A percentile compares a stretch with the other conserved stretches of the same genome.
phyloP scores from a whole-genome alignment of 495 filamentous ascomycete species.

The Evansstolkia leycettana region DNA sequence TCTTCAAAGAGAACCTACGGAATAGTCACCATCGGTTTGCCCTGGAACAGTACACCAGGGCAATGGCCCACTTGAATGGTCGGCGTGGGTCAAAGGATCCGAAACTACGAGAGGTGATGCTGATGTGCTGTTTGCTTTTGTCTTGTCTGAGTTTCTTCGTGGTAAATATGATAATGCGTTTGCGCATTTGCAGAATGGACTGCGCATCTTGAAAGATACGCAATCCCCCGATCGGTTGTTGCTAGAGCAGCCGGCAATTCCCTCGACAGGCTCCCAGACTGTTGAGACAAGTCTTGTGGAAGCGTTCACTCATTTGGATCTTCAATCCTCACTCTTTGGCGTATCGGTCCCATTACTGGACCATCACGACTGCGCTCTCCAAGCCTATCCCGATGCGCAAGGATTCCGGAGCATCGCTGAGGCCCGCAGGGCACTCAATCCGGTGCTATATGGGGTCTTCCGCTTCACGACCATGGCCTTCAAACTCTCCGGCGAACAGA shows the following conservation, averaged over 20 bases:
- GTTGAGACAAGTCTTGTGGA: slow-evolving; percentile 1
- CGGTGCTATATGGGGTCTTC: not conserved
- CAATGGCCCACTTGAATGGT: slow-evolving; percentile 5
- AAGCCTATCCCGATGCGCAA: no score
- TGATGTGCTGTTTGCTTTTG: slow-evolving; percentile 14
- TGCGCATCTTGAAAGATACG: slow-evolving; percentile 5
- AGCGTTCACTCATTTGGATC: not conserved
- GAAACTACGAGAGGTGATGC: slow-evolving; percentile 7
- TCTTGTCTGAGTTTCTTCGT: slow-evolving; percentile 9
- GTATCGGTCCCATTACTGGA: not conserved
- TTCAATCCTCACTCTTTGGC: slow-evolving; percentile 2
- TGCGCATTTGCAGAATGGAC: slow-evolving; percentile 7
- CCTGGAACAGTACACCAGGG: slow-evolving; percentile 8
- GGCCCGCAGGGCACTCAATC: not conserved
- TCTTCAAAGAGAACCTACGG: slow-evolving; percentile 5
- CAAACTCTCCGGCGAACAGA: not conserved
- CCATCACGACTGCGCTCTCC: not conserved
- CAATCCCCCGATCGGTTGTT: not conserved
- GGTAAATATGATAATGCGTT: slow-evolving; percentile 11
- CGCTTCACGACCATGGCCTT: not conserved
- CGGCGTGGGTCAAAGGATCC: slow-evolving; percentile 9
- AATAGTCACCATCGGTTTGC: slow-evolving; percentile 11
- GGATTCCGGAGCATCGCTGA: slow-evolving; percentile 1
- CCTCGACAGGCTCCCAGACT: not conserved
- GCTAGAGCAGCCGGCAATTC: not conserved